Evolutionary conservation across 169 alveolate species (phyloP).

Genomic region (Neospora caninum): DNA sequence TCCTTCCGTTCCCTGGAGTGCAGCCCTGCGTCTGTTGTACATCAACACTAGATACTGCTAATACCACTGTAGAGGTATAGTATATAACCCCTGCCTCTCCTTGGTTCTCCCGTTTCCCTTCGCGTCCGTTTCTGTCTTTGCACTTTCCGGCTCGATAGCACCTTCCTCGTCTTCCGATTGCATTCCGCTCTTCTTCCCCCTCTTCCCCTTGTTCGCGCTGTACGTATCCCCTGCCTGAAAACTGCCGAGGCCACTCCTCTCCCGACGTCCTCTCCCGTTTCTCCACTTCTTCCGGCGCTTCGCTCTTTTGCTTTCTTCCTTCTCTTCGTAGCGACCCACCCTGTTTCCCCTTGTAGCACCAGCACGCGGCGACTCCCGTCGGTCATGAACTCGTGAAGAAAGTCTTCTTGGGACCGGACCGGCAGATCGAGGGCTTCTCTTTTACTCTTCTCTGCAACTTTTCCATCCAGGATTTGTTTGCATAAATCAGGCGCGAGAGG

Average conservation of each 20-base stretch:
- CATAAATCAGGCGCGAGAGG: not conserved
- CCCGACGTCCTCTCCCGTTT: not conserved
- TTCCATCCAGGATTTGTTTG: not conserved
- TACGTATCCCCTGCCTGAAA: not conserved
- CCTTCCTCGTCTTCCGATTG: no score
- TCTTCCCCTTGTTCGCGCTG: no score
- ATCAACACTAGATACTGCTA: no score
- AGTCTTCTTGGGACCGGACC: not conserved
- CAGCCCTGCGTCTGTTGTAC: no score
- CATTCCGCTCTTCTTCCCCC: no score
- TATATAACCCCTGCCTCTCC: no score
- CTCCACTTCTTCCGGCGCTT: not conserved
- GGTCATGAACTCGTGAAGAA: not conserved
- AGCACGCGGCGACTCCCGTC: not conserved
- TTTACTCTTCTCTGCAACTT: not conserved
- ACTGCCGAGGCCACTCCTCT: not conserved
- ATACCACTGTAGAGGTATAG: no score
- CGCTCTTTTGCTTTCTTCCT: not conserved
- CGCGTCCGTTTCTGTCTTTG: no score
- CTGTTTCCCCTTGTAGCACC: conserved; percentile 19
- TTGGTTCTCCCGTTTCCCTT: no score
- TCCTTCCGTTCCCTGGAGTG: no score
- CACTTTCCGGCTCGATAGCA: no score
- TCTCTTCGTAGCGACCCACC: not conserved
- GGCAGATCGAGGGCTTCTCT: not conserved